Evolutionary conservation across 2,329 filamentous ascomycete species (phyloP).

Genomic region (Sporothrix brunneoviolacea): DNA sequence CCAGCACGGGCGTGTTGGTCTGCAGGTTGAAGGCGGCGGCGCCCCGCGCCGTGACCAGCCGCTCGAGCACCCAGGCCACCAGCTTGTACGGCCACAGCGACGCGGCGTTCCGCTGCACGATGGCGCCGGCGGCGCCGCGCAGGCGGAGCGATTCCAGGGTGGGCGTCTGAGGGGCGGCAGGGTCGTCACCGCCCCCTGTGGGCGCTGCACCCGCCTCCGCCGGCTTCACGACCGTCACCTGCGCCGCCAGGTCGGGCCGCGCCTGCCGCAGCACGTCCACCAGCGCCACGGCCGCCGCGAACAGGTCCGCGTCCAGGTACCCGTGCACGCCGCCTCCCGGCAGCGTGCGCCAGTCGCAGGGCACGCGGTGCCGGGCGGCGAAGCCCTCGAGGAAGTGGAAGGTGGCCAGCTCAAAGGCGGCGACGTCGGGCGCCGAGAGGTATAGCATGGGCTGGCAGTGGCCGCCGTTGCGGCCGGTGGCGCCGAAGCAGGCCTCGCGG

Average conservation of each 20-base stretch:
- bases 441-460: slow-evolving; percentile 72
- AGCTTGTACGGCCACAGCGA: slow-evolving; percentile 82
- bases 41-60: slow-evolving; percentile 37
- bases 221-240: slow-evolving; percentile 34
- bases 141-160: slow-evolving; percentile 48
- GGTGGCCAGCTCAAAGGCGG: slow-evolving; percentile 66
- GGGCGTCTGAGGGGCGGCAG: background rate
- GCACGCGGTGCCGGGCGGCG: slow-evolving; percentile 49
- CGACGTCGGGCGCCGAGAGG: slow-evolving; percentile 50
- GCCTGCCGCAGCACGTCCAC: slow-evolving; percentile 42
- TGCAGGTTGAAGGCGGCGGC: slow-evolving; percentile 58
- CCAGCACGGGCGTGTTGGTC: slow-evolving; percentile 60
- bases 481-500: slow-evolving; percentile 72
- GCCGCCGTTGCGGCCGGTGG: slow-evolving; percentile 67
- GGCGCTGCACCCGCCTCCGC: slow-evolving; percentile 14
- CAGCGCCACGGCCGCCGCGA: slow-evolving; percentile 44
- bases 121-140: slow-evolving; percentile 52
- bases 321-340: slow-evolving; percentile 52
- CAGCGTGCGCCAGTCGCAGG: slow-evolving; percentile 62
- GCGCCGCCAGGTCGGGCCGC: slow-evolving; percentile 51
- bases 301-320: slow-evolving; percentile 50
- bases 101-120: slow-evolving; percentile 59
- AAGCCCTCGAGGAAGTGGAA: slow-evolving; percentile 54
- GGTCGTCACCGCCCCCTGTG: slow-evolving; percentile 11
- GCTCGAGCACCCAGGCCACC: slow-evolving; percentile 62